A percentile compares a stretch with the other conserved stretches of the same genome.
These are phyloP conservation scores for Tremella yokohamensis DNA, from an alignment of 768 basidiomycete species.

Conservation along the genomic window DNA sequence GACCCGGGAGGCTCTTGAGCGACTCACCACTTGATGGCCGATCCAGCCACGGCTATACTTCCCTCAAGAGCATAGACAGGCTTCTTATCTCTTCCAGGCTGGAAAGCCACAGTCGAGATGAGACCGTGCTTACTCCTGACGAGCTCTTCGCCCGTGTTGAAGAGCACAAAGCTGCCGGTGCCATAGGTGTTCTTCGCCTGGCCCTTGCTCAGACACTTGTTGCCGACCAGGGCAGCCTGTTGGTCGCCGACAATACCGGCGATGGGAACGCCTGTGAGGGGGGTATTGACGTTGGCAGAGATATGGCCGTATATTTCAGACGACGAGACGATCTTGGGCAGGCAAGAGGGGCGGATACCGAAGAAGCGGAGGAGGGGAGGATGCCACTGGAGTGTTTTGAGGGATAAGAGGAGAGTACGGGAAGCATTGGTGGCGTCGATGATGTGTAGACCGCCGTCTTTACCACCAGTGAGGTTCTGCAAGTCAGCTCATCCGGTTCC, in stretches of 20 bases:
- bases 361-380: slow-evolving; percentile 80
- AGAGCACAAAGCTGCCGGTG: slow-evolving; percentile 92
- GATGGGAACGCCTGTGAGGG: slow-evolving; percentile 66
- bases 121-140: slow-evolving; percentile 82
- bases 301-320: slow-evolving; percentile 88
- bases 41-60: slow-evolving; percentile 90
- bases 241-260: slow-evolving; percentile 97
- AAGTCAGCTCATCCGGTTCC: not conserved
- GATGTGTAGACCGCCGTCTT: slow-evolving; percentile 67
- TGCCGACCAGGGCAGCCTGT: slow-evolving; percentile 92
- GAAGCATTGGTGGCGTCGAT: slow-evolving; percentile 95
- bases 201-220: slow-evolving; percentile 85
- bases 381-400: slow-evolving; percentile 78
- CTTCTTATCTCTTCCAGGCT: slow-evolving; percentile 70
- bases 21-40: slow-evolving; percentile 80
- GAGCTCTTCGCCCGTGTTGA: slow-evolving; percentile 84
- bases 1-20: not conserved
- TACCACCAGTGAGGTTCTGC: slow-evolving; percentile 81
- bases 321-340: slow-evolving; percentile 83
- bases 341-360: slow-evolving; percentile 66
- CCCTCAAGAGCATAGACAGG: slow-evolving; percentile 94
- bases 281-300: slow-evolving; percentile 54
- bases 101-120: slow-evolving; percentile 86
- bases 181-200: slow-evolving; percentile 99
- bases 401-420: slow-evolving; percentile 85